Conservation (phyloP, 768 basidiomycete species). For the Russula sp. region DNA sequence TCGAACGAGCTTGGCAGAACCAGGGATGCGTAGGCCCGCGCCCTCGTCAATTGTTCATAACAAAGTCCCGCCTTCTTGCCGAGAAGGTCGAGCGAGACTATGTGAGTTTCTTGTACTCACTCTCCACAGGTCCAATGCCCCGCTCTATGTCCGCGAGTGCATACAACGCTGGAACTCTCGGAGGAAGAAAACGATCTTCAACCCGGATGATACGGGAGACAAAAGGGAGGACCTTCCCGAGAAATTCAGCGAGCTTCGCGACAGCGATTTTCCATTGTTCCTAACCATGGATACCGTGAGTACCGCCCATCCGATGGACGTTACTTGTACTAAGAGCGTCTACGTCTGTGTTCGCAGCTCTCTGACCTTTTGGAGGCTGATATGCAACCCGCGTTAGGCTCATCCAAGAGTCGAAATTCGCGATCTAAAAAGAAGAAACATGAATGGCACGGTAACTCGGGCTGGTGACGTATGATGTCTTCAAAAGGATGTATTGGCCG, state of each 20-base stretch:
- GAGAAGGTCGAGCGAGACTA: slow-evolving; percentile 70
- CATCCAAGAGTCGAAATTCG: slow-evolving; percentile 4
- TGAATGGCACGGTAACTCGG: slow-evolving; percentile 1
- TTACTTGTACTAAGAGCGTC: background rate
- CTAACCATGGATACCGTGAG: slow-evolving; percentile 61
- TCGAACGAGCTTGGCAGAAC: slow-evolving; percentile 54
- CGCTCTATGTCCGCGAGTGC: slow-evolving; percentile 40
- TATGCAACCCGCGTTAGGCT: slow-evolving; percentile 26
- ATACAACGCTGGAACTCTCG: slow-evolving; percentile 26
- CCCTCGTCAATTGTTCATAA: slow-evolving; percentile 70
- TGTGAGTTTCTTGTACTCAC: slow-evolving; percentile 46
- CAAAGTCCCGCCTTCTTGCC: slow-evolving; percentile 63
- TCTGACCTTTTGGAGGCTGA: slow-evolving; percentile 51
- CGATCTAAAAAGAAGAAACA: slow-evolving; percentile 6
- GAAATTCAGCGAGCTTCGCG: slow-evolving; percentile 55
- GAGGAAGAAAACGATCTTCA: slow-evolving; percentile 36
- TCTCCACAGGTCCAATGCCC: slow-evolving; percentile 39
- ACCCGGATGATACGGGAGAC: slow-evolving; percentile 45
- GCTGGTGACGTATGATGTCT: slow-evolving; percentile 46
- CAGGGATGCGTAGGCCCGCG: slow-evolving; percentile 40
- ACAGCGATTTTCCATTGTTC: slow-evolving; percentile 67
- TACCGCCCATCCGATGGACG: background rate
- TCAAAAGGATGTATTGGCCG: slow-evolving; percentile 55
- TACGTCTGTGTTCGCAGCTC: slow-evolving; percentile 38
- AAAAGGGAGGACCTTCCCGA: slow-evolving; percentile 48